Base-by-base conservation (phyloP, 768 basidiomycete species). In the Pleurotus giganteus region DNA sequence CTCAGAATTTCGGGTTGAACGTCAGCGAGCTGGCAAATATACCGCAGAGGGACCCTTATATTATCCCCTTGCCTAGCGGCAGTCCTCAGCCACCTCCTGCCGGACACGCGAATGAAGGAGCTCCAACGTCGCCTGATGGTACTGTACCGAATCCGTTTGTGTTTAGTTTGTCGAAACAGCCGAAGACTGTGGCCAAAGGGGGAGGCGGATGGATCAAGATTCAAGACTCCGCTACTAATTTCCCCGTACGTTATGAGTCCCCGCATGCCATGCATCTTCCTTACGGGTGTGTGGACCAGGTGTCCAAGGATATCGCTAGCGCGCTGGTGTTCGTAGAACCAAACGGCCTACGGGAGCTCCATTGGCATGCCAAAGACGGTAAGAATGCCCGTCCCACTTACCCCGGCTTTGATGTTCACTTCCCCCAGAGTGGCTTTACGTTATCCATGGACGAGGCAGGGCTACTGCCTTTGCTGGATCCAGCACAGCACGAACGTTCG, bases 131-230 rank as follows among this genome's bases (percentile, higher is more conserved):
- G 11, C 59, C 59, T 45, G 59, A 54, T 19, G 59, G 59, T 13
- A 53, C 32, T n/a, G 56, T 58, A n/a, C 59, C 59, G 12, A 60
- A 34, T 47, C 59, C 59, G 24, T 60, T 54, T 41, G 59, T 60
- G n/a, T 60, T 60, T 31, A 31, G 41, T 17, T 31, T 60, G 28
- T 57, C 56, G 17, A 27, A 60, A 28, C 59, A 60, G 32, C 36
- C 39, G 41, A 60, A 58, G 44, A 52, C 51, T 7, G 47, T 57
- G 11, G 59, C 57, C 24, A 60, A 60, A 28, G 59, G 59, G 21
- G 59, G 59, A 6, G 59, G 59, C 17, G 59, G 59, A 19, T 60
- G 59, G 59, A 31, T 57, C 4, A 60, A 60, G 41, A 60, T 60
- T 15, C 59, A 60, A 36, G 59, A 60, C 29, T 60, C 59, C 4